phyloP scores from a whole-genome alignment of 768 basidiomycete species.

The Suillus americanus region DNA sequence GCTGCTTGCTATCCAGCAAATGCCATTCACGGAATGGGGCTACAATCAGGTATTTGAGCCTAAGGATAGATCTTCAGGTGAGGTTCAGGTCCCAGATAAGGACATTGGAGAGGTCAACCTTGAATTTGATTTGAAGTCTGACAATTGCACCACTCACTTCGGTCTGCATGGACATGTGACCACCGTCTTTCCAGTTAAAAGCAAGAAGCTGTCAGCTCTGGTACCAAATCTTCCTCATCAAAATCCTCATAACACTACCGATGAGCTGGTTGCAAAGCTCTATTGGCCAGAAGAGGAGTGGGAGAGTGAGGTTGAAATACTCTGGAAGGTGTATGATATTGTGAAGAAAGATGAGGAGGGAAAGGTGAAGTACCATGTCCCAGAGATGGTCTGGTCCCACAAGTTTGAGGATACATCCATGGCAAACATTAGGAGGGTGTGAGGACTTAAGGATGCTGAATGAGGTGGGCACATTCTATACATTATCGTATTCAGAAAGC shows the following conservation, averaged over 20 bases:
- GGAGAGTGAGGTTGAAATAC: neutral
- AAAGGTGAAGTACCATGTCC: neutral
- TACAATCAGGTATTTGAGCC: neutral
- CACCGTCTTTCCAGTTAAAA: slow-evolving; percentile 6
- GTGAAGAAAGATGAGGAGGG: neutral
- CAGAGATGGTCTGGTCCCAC: neutral
- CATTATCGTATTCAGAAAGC: neutral
- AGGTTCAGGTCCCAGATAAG: neutral
- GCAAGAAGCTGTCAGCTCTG: neutral
- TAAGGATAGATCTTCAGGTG: neutral
- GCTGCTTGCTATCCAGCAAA: slow-evolving; percentile 13
- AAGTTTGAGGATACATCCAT: neutral
- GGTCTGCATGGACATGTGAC: slow-evolving; percentile 10
- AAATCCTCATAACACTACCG: neutral
- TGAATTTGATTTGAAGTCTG: neutral
- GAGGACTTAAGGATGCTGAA: neutral
- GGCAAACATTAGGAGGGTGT: neutral
- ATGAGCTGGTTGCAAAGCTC: neutral
- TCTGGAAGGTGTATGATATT: neutral
- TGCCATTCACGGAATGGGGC: slow-evolving; percentile 14
- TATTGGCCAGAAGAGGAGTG: neutral
- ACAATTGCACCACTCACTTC: slow-evolving; percentile 5
- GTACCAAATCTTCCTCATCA: neutral
- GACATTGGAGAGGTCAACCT: neutral
- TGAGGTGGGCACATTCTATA: neutral